Percentiles rank a stretch among this genome's conserved stretches.
Conservation (phyloP, 441 rosid species). For the Iberis amara region DNA sequence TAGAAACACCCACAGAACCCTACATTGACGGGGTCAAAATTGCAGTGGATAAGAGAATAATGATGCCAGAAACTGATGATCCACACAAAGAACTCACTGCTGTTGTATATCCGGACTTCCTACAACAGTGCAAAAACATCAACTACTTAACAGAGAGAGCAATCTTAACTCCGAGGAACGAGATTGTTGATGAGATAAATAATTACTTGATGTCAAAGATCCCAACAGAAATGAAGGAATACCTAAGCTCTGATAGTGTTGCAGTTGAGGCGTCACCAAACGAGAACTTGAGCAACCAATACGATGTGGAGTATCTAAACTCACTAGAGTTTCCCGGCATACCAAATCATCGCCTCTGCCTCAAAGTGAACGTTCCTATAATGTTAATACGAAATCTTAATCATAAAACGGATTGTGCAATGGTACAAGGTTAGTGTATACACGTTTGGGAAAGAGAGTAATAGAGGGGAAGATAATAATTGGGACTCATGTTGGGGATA, state of each 20-base stretch:
- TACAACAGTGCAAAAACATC: background rate
- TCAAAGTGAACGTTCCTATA: background rate
- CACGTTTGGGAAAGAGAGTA: background rate
- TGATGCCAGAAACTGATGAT: too few relatives aligned
- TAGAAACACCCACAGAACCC: too few relatives aligned
- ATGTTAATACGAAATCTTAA: background rate
- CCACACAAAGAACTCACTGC: too few relatives aligned
- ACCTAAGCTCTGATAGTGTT: background rate
- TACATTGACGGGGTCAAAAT: too few relatives aligned
- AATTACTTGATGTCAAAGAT: background rate
- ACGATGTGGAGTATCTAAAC: background rate
- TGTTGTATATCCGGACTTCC: background rate
- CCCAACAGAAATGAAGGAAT: background rate
- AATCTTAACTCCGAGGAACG: slow-evolving; percentile 1
- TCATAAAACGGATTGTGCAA: background rate
- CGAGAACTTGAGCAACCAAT: background rate
- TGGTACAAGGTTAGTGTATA: background rate
- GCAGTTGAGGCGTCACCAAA: background rate
- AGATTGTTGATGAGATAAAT: background rate
- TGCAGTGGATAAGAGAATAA: too few relatives aligned
- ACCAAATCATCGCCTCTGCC: background rate
- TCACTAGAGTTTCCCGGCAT: background rate
- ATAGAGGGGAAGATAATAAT: background rate
- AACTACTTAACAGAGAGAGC: background rate
- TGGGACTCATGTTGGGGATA: background rate